Evolutionary conservation across 2,329 filamentous ascomycete species (phyloP).

Genomic region (Cercospora sesami): DNA sequence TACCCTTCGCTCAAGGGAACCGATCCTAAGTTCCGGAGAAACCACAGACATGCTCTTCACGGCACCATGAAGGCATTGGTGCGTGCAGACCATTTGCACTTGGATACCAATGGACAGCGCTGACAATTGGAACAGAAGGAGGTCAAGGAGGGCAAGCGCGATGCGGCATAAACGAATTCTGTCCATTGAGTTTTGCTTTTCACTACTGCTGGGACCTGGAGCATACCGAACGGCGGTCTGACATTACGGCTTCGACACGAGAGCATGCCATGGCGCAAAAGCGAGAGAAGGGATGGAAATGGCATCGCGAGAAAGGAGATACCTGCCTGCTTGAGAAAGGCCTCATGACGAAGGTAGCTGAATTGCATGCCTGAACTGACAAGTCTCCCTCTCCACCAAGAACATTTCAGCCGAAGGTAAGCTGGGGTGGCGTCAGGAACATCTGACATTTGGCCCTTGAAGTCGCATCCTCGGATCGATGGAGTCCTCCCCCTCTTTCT

Average conservation of each 20-base stretch:
- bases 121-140: conserved; percentile 71
- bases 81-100: conserved; percentile 46
- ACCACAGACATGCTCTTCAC: conserved; percentile 99
- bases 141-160: conserved; percentile 92
- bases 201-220: conserved; percentile 20
- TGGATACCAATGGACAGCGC: conserved; percentile 9
- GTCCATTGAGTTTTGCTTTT: conserved; percentile 9
- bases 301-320: conserved; percentile 8
- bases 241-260: conserved; percentile 21
- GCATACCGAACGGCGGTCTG: conserved; percentile 20
- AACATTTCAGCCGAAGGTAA: conserved; percentile 3
- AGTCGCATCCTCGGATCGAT: neutral
- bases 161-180: conserved; percentile 65
- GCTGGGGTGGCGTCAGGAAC: neutral
- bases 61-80: conserved; percentile 98
- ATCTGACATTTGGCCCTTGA: neutral
- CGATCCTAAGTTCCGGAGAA: conserved; percentile 99
- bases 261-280: conserved; percentile 23
- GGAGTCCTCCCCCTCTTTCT: neutral
- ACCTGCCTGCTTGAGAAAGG: conserved; percentile 12
- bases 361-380: conserved; percentile 29
- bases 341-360: conserved; percentile 25
- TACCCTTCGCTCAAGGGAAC: conserved; percentile 98
- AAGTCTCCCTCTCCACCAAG: conserved; percentile 10
- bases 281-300: conserved; percentile 14